phyloP scores from a whole-genome alignment of 2,329 filamentous ascomycete species.

The Tolypocladium sp. region DNA sequence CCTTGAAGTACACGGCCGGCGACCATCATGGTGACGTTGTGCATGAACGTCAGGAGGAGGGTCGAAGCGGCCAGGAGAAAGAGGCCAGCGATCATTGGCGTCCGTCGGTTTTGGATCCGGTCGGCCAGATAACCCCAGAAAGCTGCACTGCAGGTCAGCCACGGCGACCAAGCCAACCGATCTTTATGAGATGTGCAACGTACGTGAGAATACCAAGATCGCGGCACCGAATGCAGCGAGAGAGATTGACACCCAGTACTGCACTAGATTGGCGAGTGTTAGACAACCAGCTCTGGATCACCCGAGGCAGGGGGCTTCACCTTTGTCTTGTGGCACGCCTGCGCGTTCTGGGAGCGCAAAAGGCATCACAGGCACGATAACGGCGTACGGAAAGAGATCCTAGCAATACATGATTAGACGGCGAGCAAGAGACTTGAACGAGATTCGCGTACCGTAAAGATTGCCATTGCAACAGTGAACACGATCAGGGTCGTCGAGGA shows the following conservation, averaged over 20 bases:
- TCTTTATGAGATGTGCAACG: background rate
- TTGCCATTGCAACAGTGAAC: slow-evolving; percentile 20
- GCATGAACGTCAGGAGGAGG: slow-evolving; percentile 20
- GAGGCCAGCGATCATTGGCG: slow-evolving; percentile 23
- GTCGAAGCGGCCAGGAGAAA: slow-evolving; percentile 18
- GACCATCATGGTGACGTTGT: slow-evolving; percentile 20
- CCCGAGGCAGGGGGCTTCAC: slow-evolving; percentile 1
- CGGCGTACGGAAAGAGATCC: slow-evolving; percentile 25
- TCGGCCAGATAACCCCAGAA: slow-evolving; percentile 26
- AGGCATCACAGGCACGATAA: slow-evolving; percentile 23
- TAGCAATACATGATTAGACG: slow-evolving; percentile 1
- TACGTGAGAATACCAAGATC: slow-evolving; percentile 20
- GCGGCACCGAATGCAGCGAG: slow-evolving; percentile 22
- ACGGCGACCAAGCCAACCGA: background rate
- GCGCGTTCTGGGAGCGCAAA: slow-evolving; percentile 18
- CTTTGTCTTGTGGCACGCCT: slow-evolving; percentile 12
- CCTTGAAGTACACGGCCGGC: slow-evolving; percentile 22
- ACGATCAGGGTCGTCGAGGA: slow-evolving; percentile 23
- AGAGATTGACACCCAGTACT: slow-evolving; percentile 26
- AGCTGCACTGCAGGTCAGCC: slow-evolving; percentile 12
- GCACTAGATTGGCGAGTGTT: slow-evolving; percentile 9
- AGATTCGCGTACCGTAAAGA: slow-evolving; percentile 19
- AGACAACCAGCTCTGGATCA: background rate
- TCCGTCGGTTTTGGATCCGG: slow-evolving; percentile 19
- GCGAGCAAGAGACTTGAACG: too few species aligned